Percentiles rank a stretch among this genome's conserved stretches.
These are phyloP conservation scores for Ganoderma boninense DNA, from an alignment of 1,284 basidiomycete genomes.

Conservation along the genomic window DNA sequence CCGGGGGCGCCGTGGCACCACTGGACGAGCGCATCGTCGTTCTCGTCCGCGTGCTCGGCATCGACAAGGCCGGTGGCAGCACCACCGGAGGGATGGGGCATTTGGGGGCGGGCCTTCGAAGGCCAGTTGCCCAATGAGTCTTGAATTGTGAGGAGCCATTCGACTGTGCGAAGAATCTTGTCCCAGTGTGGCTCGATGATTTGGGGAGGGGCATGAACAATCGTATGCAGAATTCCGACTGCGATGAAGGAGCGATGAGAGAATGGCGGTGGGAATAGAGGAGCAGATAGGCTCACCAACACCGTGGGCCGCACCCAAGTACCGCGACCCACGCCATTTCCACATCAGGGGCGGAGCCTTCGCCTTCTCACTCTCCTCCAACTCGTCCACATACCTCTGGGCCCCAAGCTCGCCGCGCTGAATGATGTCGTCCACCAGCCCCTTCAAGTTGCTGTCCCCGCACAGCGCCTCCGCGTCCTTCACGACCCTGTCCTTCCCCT, in stretches of 20 bases:
- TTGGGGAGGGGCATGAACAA: constrained; percentile 51
- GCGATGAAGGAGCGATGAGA: neutral
- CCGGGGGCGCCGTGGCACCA: constrained; percentile 69
- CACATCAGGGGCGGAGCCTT: constrained; percentile 58
- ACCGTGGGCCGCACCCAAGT: constrained; percentile 64
- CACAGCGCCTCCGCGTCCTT: constrained; percentile 26
- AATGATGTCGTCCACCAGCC: constrained; percentile 56
- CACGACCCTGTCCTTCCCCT: constrained; percentile 29
- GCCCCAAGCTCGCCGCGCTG: constrained; percentile 53
- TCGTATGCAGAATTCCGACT: constrained; percentile 61
- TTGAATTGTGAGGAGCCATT: constrained; percentile 57
- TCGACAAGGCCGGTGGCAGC: constrained; percentile 19
- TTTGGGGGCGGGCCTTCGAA: constrained; percentile 46
- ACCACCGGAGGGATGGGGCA: constrained; percentile 30
- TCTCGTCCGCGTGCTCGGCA: constrained; percentile 22
- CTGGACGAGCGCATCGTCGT: constrained; percentile 53
- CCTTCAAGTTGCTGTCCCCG: constrained; percentile 32
- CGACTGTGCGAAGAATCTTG: constrained; percentile 51
- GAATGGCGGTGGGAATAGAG: too few relatives aligned
- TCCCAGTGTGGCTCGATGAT: constrained; percentile 48
- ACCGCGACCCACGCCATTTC: constrained; percentile 62
- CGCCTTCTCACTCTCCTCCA: constrained; percentile 29
- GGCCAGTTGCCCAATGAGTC: constrained; percentile 61
- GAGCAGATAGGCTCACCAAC: constrained; percentile 48
- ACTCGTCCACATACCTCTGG: constrained; percentile 39